Evolutionary conservation across 2,329 filamentous ascomycete species (phyloP), one percentile per base, ranked within the genome.

Genomic region (Huntiella omanensis): DNA sequence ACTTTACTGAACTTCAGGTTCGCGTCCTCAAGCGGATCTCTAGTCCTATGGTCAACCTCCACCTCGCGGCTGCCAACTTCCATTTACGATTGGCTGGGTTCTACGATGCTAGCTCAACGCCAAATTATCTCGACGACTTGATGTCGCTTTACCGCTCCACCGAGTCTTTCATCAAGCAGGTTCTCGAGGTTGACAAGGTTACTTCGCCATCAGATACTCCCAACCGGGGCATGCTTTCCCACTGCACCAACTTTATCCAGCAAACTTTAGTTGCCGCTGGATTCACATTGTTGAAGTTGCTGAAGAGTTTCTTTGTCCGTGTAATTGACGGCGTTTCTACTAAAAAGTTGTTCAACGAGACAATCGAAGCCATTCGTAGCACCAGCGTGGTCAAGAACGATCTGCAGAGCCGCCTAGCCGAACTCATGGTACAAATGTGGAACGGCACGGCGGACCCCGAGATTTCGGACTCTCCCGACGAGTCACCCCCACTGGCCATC

Each of bases 391-490:
- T 78, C 38, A 73, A 78, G 50, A 88, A 88, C 55, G 83, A 91
- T 56, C 68, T 91, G 8, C 77, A 83, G 46, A 83, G 81, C 68
- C 73, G 83, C 32, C 67, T 88, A 50, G 81, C 82, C 2, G 83
- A 88, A 62, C 71, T 91, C n/a, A 80, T 88, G 68, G 82, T 83
- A 4, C 83, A 88, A 62, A 80, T 91, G 60, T 91, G 82, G 81
- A 83, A 85, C 54, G 79, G 73, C 2, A 70, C 71, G n/a, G 66
- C 71, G 11, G 38, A 46, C 8, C 60, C 73, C 7, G 70, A 67
- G 40, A 41, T 17, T 55, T 63, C 34, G 67, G 67, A 49, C 64
- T 41, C 66, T 39, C 63, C 67, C 49, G 65, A 69, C 45, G 71
- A 75, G 50, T 59, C 65, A 37, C 58, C 62, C 2, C 63, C 69